These are phyloP conservation scores for Lathyrus oleraceus DNA, from an alignment of 306 rosid species.

Conservation along the genomic window DNA sequence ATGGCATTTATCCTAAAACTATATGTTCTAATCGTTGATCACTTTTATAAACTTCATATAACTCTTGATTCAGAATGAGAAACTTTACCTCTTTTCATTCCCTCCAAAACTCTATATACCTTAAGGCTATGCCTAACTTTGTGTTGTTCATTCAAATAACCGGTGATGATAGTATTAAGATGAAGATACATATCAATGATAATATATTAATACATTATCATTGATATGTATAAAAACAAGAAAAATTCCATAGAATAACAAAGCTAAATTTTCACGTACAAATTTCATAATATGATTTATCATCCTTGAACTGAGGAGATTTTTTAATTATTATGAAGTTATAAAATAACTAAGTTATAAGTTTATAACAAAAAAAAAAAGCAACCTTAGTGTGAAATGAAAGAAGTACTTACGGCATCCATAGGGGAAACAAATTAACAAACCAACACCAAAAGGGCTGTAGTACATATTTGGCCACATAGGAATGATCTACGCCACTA, in stretches of 20 bases:
- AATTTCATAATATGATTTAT: conserved; percentile 13
- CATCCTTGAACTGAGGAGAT: conserved; percentile 24
- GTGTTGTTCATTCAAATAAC: conserved; percentile 11
- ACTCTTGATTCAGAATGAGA: not conserved
- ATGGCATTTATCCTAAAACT: not conserved
- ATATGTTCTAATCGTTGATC: not conserved
- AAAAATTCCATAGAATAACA: conserved; percentile 6
- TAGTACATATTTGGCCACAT: conserved; percentile 77
- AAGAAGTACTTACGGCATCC: conserved; percentile 91
- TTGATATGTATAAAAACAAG: not conserved
- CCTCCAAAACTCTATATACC: not conserved
- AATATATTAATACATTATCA: not conserved
- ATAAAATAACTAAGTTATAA: conserved; percentile 15
- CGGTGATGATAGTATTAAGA: conserved; percentile 2
- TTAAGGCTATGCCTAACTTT: conserved; percentile 14
- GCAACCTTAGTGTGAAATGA: conserved; percentile 5
- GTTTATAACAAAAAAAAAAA: not conserved
- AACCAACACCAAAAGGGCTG: conserved; percentile 89
- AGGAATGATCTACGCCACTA: conserved; percentile 90
- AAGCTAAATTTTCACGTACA: conserved; percentile 20
- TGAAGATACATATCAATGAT: not conserved
- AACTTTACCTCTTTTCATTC: not conserved
- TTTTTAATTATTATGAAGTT: conserved; percentile 1
- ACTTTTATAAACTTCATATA: not conserved
- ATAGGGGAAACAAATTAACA: conserved; percentile 79